Base-by-base conservation (phyloP, 306 rosid genomes). In the Arachis hypogaea region DNA sequence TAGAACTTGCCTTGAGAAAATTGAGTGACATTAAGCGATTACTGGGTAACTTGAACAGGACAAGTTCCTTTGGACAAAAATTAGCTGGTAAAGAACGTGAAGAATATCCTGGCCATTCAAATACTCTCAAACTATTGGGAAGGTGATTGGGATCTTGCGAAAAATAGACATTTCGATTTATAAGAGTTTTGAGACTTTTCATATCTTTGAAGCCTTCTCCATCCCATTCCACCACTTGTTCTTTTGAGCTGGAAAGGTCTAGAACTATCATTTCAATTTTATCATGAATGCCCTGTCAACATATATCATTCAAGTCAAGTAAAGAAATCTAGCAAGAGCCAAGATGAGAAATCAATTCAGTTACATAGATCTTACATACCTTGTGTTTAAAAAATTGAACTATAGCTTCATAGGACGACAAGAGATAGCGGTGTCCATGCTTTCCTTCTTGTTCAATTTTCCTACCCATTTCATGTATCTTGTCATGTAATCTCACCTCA, bases 401-500 rank as follows among this genome's bases (percentile, higher is more conserved):
- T 41, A 61, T 30, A 29, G 60, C 71, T 18, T 69, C 14, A n/a
- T 1, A 3, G 9, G 28, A 10, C 75, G 75, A 68, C 12, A 77
- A 9, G 30, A 75, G 52, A 40, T 56, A 59, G 2, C 44, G 57
- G 2, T 44, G 33, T 7, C 64, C 63, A 3, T 61, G 81, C 9
- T 68, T 52, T 7, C 7, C 0, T 0, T 59, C 56, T 0, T 41
- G 58, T 3, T 47, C 75, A 61, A 77, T 69, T 77, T 59, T 56
- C n/a, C 42, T 69, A 0, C 81, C 81, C 64, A 77, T 60, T 2
- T 51, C 41, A 7, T 68, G 42, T 16, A 69, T 77, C 4, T 68
- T 41, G 11, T 65, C 66, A 44, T 74, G 78, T 10, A 74, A 43
- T 28, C 18, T 54, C 56, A 74, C 72, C 5, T 0, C 0, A 28